Conservation (phyloP, 192 early-diverging fungal species). For the Radiomyces spectabilis region DNA sequence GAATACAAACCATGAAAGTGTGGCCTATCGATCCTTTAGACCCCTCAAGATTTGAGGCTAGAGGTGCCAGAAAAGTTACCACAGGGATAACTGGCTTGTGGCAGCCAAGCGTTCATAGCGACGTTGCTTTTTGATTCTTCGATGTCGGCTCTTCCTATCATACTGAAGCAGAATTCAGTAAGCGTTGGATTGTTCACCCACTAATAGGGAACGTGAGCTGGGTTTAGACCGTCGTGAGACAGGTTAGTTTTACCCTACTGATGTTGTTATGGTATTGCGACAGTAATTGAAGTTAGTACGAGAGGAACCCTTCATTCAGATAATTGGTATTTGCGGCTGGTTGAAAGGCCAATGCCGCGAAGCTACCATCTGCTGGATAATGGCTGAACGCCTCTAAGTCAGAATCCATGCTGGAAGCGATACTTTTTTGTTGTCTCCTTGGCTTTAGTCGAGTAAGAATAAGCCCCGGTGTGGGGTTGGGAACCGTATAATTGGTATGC, state of each 20-base stretch:
- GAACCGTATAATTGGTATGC: neutral
- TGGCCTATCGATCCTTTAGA: too few species aligned
- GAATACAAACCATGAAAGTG: too few species aligned
- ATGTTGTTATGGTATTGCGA: too few species aligned
- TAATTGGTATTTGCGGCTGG: slow-evolving; percentile 65
- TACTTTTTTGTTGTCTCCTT: slow-evolving; percentile 26
- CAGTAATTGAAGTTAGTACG: too few species aligned
- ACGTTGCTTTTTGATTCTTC: slow-evolving; percentile 84
- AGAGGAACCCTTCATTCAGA: too few species aligned
- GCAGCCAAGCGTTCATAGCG: slow-evolving; percentile 77
- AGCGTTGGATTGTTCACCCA: slow-evolving; percentile 87
- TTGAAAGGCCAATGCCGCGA: slow-evolving; percentile 67
- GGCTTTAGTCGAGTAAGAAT: slow-evolving; percentile 43
- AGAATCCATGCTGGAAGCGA: slow-evolving; percentile 65
- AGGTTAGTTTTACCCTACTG: slow-evolving; percentile 96
- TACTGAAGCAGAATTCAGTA: slow-evolving; percentile 79
- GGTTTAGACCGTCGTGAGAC: slow-evolving; percentile 94
- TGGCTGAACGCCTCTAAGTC: slow-evolving; percentile 73
- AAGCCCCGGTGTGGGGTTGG: slow-evolving; percentile 4
- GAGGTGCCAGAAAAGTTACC: slow-evolving; percentile 82
- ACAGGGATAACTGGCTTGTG: slow-evolving; percentile 75
- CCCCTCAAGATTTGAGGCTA: too few species aligned
- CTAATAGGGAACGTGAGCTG: slow-evolving; percentile 89
- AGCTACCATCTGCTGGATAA: slow-evolving; percentile 72
- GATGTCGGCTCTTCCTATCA: slow-evolving; percentile 85